phyloP scores from a whole-genome alignment of 176 grass and related monocot genomes.

The Otatea glauca region DNA sequence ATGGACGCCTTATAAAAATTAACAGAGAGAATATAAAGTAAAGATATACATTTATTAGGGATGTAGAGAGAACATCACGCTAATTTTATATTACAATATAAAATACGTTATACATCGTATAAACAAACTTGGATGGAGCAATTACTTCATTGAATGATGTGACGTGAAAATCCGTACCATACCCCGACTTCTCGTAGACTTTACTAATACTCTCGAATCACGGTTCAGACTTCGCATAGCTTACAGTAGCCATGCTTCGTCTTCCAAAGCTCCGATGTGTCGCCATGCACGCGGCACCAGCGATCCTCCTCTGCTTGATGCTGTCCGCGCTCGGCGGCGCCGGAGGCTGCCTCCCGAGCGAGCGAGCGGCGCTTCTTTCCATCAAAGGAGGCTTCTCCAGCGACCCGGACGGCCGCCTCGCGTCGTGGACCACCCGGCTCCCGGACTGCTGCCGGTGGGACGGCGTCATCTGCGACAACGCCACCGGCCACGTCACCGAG shows the following conservation, averaged over 20 bases:
- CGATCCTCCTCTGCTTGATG: neutral
- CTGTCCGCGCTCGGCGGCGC: neutral
- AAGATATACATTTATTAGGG: too few species aligned
- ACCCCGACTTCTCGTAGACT: too few species aligned
- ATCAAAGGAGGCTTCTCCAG: neutral
- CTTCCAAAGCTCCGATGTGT: neutral
- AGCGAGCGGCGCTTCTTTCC: conserved; percentile 21
- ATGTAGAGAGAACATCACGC: too few species aligned
- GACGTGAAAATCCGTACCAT: too few species aligned
- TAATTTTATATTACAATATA: too few species aligned
- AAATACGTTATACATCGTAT: too few species aligned
- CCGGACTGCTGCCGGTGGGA: conserved; percentile 28
- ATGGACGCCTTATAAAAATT: too few species aligned
- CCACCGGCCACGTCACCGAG: conserved; percentile 12
- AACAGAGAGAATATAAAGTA: too few species aligned
- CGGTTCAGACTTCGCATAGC: neutral
- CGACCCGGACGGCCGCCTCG: conserved; percentile 15
- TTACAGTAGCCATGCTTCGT: neutral
- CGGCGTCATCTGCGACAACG: conserved; percentile 20
- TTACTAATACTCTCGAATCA: too few species aligned
- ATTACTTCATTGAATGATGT: too few species aligned
- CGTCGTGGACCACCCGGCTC: neutral
- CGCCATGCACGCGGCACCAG: neutral
- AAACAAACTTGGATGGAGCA: too few species aligned
- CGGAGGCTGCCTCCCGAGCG: neutral